A percentile compares a stretch with the other conserved stretches of the same genome.
Conservation (phyloP, 164 flowering plant genomes). For the Tetracentron sinense region DNA sequence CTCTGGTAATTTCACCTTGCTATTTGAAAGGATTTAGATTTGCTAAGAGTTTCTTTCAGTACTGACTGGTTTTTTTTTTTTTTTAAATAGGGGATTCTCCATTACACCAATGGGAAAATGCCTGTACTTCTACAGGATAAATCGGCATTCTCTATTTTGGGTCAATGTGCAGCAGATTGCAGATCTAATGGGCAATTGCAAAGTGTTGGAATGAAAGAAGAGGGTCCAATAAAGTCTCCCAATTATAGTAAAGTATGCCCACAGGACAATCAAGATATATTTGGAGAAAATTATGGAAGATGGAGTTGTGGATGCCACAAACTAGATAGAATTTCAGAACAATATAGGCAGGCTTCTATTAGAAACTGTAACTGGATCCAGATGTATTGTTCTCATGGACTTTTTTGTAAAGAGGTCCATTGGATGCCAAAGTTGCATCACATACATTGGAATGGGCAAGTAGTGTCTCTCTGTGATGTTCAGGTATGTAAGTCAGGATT, state of each 20-base stretch:
- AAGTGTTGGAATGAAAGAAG: conserved; percentile 19
- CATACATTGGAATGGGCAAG: conserved; percentile 48
- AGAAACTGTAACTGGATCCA: conserved; percentile 45
- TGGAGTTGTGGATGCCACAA: conserved; percentile 39
- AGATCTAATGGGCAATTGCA: conserved; percentile 18
- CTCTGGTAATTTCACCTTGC: not conserved
- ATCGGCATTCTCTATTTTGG: conserved; percentile 52
- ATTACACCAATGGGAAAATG: conserved; percentile 41
- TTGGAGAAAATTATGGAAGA: conserved; percentile 12
- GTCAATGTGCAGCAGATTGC: conserved; percentile 31
- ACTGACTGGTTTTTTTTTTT: not conserved
- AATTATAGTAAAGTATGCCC: conserved; percentile 2
- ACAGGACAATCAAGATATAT: conserved; percentile 9
- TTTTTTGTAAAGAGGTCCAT: conserved; percentile 15
- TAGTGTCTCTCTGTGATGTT: conserved; percentile 47
- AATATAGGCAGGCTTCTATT: conserved; percentile 22
- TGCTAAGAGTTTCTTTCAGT: not conserved
- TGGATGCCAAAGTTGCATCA: conserved; percentile 73
- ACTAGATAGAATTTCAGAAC: conserved; percentile 26
- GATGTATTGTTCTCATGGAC: conserved; percentile 29
- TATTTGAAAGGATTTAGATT: not conserved
- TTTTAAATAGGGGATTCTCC: conserved; percentile 43
- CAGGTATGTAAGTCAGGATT: conserved; percentile 86
- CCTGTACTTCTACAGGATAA: conserved; percentile 50
- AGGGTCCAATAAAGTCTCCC: conserved; percentile 8